Evolutionary conservation across 108 stramenopile genomes (phyloP), one percentile per base, ranked within the genome.

Genomic region (Cyclotella kingstonii): DNA sequence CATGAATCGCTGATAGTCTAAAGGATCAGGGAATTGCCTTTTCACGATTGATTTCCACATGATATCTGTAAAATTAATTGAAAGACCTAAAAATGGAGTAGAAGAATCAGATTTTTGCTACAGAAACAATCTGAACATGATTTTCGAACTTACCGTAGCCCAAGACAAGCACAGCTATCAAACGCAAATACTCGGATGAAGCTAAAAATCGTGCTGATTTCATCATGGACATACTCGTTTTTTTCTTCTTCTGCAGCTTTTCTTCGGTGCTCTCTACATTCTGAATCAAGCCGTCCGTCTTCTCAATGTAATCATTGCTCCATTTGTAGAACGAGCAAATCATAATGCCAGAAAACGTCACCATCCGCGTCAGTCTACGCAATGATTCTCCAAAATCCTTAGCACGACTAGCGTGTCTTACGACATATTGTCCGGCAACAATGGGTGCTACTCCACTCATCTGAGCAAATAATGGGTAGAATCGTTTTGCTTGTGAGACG

Each of bases 21-120:
- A 66, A 17, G 91, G 78, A 70, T 87, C 81, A 17, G 95, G 95
- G 61, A 90, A 95, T 77, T 95, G 85, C 44, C 77, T 79, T 58
- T 95, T 94, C 36, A 97, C 91, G 71, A 94, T 76, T 7, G 90
- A 90, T 70, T 97, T 97, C 94, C 94, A 97, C 77, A 97, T 91
- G 57, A 97, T 90, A 59, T 98, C 97, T 14, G 97, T 95, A 58
- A 96, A 93, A 69, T 96, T 95, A 69, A 98, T 96, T 55, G 90
- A 86, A 35, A 98, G 84, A 10, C 97, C 70, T 71, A 34, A 14
- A 22, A 29, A 11, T n/a, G n/a, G n/a, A n/a, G n/a, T n/a, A n/a
- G n/a, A n/a, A n/a, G n/a, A n/a, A n/a, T n/a, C n/a, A n/a, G n/a
- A n/a, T n/a, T n/a, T n/a, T n/a, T n/a, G n/a, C n/a, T n/a, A n/a